A percentile compares a stretch with the other conserved stretches of the same genome.
These are phyloP conservation scores for Colletotrichum sp. DNA, from an alignment of 2,329 filamentous ascomycete genomes.

Conservation along the genomic window DNA sequence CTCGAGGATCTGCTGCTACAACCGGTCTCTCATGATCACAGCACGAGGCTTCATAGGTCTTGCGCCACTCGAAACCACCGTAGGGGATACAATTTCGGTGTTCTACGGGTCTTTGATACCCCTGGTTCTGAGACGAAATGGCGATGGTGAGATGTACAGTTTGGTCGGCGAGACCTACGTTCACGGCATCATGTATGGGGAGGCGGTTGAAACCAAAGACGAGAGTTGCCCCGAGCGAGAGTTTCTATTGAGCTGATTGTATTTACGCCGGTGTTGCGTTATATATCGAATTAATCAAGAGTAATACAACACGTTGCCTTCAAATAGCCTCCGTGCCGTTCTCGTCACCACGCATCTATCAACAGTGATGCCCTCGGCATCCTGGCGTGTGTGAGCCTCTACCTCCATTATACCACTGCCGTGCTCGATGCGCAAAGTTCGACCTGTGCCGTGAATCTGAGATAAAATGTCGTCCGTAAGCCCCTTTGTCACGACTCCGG, in stretches of 20 bases:
- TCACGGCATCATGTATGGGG: neutral
- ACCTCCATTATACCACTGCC: slow-evolving; percentile 32
- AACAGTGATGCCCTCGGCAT: slow-evolving; percentile 22
- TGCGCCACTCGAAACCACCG: neutral
- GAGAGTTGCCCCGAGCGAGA: neutral
- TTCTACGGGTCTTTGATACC: neutral
- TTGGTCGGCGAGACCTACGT: neutral
- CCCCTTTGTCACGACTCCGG: neutral
- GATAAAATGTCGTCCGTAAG: neutral
- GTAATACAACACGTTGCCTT: slow-evolving; percentile 34
- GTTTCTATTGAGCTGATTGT: neutral
- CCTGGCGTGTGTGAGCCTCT: slow-evolving; percentile 23
- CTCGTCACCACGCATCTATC: slow-evolving; percentile 32
- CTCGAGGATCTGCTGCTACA: neutral
- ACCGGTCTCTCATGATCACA: neutral
- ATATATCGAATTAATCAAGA: neutral
- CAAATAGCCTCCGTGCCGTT: slow-evolving; percentile 35
- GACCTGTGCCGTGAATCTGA: neutral
- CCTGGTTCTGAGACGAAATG: neutral
- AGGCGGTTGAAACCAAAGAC: neutral
- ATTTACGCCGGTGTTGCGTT: neutral
- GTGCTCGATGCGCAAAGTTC: slow-evolving; percentile 28
- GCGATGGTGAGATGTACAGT: neutral
- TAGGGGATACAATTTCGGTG: neutral
- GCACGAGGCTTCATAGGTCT: neutral